These are phyloP conservation scores for Eutrema japonicum DNA, from an alignment of 345 rosid genomes.

Conservation along the genomic window DNA sequence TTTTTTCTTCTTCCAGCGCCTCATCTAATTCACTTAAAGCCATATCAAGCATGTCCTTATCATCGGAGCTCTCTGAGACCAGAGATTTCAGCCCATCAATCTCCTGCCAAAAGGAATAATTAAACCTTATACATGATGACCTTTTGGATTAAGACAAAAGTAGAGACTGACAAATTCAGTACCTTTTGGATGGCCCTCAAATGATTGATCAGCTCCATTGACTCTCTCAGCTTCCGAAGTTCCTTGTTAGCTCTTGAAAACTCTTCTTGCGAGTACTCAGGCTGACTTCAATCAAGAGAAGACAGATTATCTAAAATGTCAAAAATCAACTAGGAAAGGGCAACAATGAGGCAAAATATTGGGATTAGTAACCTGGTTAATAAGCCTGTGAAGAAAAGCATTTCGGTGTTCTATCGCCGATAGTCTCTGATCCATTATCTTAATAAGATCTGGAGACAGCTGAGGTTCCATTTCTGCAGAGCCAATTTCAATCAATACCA, in stretches of 20 bases:
- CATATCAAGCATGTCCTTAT: slow-evolving; percentile 83
- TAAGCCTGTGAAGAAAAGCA: slow-evolving; percentile 60
- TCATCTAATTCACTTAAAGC: slow-evolving; percentile 64
- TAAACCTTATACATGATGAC: background rate
- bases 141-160: background rate
- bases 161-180: background rate
- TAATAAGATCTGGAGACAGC: slow-evolving; percentile 70
- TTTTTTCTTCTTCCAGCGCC: slow-evolving; percentile 68
- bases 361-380: slow-evolving; percentile 56
- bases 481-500: slow-evolving; percentile 17
- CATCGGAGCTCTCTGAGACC: slow-evolving; percentile 66
- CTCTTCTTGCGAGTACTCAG: slow-evolving; percentile 79
- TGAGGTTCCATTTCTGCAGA: slow-evolving; percentile 56
- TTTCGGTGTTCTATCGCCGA: slow-evolving; percentile 69
- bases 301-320: slow-evolving; percentile 31
- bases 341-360: background rate
- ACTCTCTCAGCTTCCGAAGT: slow-evolving; percentile 75
- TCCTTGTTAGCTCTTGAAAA: slow-evolving; percentile 86
- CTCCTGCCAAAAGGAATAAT: slow-evolving; percentile 53
- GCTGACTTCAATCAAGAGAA: slow-evolving; percentile 75
- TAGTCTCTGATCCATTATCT: slow-evolving; percentile 78
- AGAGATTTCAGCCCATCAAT: slow-evolving; percentile 70
- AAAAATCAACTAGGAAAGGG: background rate
- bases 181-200: slow-evolving; percentile 85
- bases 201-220: slow-evolving; percentile 68